Evolutionary conservation across 768 basidiomycete genomes (phyloP), one percentile per base, ranked within the genome.

Genomic region (Tephrocybe sp.): DNA sequence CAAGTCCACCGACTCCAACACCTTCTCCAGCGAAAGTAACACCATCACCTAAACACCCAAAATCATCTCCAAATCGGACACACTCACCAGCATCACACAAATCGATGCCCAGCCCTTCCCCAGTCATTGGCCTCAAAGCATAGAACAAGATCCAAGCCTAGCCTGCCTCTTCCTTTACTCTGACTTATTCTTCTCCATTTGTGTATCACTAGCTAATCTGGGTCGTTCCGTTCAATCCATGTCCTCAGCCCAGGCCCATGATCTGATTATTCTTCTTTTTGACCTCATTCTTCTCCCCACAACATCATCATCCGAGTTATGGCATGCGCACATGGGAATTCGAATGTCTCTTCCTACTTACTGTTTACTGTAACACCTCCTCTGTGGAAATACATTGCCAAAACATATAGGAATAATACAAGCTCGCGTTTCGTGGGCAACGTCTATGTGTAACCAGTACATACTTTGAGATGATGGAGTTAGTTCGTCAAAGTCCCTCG

Each of bases 71-170:
- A 2, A 32, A 50, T 38, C 62, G 57, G 33, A 59, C 64, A 55
- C 58, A 61, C 43, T 59, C 63, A 23, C 53, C 62, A 15, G 43
- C 59, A 49, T 54, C 65, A 11, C 55, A 58, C n/a, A 58, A 59
- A 40, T 45, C 59, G 4, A 56, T 61, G 4, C 48, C 58, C 20
- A 47, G 49, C n/a, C 57, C 58, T 18, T 51, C 60, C 7, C 54
- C 64, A n/a, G 50, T 65, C 28, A 57, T 66, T 26, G 64, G 62
- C 28, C 63, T 67, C 49, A 64, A 63, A 57, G 65, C 65, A 57
- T 67, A 60, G 57, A 55, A 48, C n/a, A 44, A 34, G 15, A 12
- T 36, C 34, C 4, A n/a, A 12, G 34, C 34, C 23, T 17, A 20
- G 11, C 34, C 14, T 10, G 24, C 20, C 6, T 30, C 10, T 21